Conservation (phyloP, 768 basidiomycete species). For the Lactarius indigo region DNA sequence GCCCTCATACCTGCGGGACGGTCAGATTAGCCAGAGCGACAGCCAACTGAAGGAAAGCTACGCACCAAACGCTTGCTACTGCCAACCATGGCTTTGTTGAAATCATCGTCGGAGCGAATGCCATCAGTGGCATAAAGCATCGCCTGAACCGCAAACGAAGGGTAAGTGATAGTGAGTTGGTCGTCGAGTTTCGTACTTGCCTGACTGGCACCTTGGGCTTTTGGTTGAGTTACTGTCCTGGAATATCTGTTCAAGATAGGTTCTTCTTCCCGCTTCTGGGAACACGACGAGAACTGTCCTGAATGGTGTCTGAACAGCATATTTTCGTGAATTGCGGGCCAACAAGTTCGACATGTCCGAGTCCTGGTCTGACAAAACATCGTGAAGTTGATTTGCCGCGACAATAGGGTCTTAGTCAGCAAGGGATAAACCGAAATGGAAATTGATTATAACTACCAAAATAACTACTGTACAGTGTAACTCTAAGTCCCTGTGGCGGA, state of each 20-base stretch:
- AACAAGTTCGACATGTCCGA: slow-evolving; percentile 16
- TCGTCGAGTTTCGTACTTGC: slow-evolving; percentile 33
- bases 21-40: slow-evolving; percentile 24
- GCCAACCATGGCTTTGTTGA: slow-evolving; percentile 96
- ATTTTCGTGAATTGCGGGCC: slow-evolving; percentile 10
- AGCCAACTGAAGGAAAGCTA: slow-evolving; percentile 25
- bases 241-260: slow-evolving; percentile 60
- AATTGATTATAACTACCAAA: neutral
- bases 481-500: neutral
- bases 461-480: too few relatives aligned
- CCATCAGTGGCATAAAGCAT: slow-evolving; percentile 99
- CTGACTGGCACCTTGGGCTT: slow-evolving; percentile 95
- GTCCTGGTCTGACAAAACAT: neutral
- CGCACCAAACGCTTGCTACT: slow-evolving; percentile 95
- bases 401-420: slow-evolving; percentile 15
- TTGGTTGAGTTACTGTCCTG: slow-evolving; percentile 80
- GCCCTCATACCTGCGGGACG: slow-evolving; percentile 82
- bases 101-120: slow-evolving; percentile 73
- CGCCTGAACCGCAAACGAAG: slow-evolving; percentile 50
- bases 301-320: slow-evolving; percentile 7
- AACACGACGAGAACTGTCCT: slow-evolving; percentile 28
- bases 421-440: neutral
- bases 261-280: slow-evolving; percentile 27
- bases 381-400: neutral
- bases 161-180: slow-evolving; percentile 2